Percentiles rank a stretch among this genome's conserved stretches.
Evolutionary conservation across 345 rosid genomes (phyloP).

Genomic region (Cardamine chenopodiifolia): DNA sequence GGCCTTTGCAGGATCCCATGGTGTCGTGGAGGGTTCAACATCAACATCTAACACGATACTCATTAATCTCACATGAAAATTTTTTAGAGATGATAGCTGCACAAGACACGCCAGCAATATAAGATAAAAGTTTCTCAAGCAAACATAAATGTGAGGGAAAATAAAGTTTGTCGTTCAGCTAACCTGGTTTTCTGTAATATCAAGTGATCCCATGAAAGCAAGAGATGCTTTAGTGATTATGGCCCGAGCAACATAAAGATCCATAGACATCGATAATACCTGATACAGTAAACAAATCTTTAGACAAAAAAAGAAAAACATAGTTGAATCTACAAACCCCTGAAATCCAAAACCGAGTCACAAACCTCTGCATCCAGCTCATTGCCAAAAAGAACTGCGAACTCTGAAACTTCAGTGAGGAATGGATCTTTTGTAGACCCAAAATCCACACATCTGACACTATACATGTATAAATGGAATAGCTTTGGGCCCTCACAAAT

Average conservation of each 20-base stretch:
- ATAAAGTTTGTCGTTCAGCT: conserved; percentile 4
- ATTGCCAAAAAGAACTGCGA: conserved; percentile 91
- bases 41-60: conserved; percentile 98
- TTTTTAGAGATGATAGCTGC: conserved; percentile 93
- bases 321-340: neutral
- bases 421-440: conserved; percentile 88
- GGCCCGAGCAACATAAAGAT: conserved; percentile 99
- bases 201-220: conserved; percentile 72
- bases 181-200: conserved; percentile 85
- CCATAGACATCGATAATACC: conserved; percentile 99
- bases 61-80: conserved; percentile 95
- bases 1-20: conserved; percentile 99
- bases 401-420: conserved; percentile 80
- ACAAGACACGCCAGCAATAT: conserved; percentile 30
- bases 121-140: conserved; percentile 12
- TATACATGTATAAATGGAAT: conserved; percentile 73
- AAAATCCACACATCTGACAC: conserved; percentile 63
- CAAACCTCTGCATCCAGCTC: conserved; percentile 99
- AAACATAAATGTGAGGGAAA: conserved; percentile 16
- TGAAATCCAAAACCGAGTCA: neutral
- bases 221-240: conserved; percentile 96
- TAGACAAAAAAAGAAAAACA: neutral
- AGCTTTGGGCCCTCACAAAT: conserved; percentile 51
- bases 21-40: conserved; percentile 98
- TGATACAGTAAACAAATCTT: conserved; percentile 30